Evolutionary conservation across 2,329 filamentous ascomycete species (phyloP).

Genomic region (Orbilia brochopaga): DNA sequence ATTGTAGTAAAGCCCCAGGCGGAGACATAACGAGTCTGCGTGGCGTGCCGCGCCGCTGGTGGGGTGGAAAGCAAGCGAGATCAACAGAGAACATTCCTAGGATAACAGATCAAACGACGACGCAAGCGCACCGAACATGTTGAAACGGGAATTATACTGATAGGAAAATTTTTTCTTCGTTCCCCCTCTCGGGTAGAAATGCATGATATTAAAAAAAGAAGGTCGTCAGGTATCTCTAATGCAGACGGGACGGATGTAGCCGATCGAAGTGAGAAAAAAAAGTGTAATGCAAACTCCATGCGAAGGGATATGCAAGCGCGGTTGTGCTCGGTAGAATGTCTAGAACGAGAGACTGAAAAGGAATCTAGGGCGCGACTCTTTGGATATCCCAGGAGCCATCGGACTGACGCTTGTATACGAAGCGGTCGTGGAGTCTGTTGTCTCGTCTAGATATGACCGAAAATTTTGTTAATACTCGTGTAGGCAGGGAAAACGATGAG

Average conservation of each 20-base stretch:
- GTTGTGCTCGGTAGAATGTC: conserved; percentile 39
- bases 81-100: conserved; percentile 26
- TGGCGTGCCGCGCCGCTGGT: background rate
- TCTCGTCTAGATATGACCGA: conserved; percentile 75
- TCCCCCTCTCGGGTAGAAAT: conserved; percentile 36
- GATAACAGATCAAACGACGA: conserved; percentile 13
- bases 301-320: conserved; percentile 38
- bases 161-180: conserved; percentile 28
- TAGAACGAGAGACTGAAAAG: conserved; percentile 13
- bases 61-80: conserved; percentile 1
- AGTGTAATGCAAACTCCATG: conserved; percentile 48
- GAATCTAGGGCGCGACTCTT: conserved; percentile 71
- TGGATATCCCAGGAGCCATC: conserved; percentile 69
- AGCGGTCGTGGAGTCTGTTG: conserved; percentile 90
- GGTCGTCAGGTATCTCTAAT: conserved; percentile 51
- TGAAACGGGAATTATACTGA: too few species aligned
- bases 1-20: conserved; percentile 17
- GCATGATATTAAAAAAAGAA: conserved; percentile 45
- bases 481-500: conserved; percentile 3
- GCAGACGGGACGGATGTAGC: conserved; percentile 45
- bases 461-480: conserved; percentile 22
- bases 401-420: conserved; percentile 74
- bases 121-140: background rate
- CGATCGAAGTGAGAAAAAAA: conserved; percentile 11
- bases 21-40: conserved; percentile 20